Evolutionary conservation across 2,329 filamentous ascomycete species (phyloP), one percentile per base, ranked within the genome.

Genomic region (Salinomyces thailandicus): DNA sequence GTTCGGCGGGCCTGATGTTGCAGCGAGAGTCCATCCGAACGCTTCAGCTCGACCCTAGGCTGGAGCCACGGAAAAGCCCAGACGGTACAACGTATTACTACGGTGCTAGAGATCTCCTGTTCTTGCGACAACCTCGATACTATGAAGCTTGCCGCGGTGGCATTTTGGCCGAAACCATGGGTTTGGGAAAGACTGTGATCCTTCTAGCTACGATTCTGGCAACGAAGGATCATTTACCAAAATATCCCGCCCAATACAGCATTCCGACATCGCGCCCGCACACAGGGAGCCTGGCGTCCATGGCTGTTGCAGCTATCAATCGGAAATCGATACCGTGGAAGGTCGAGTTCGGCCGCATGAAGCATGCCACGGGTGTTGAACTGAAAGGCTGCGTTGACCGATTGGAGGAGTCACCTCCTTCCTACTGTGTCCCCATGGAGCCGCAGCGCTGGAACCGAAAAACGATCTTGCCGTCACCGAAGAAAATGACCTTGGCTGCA

Each of bases 111-210:
- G 71, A 75, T 12, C 73, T 75, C 0, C 65, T 67, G 0, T 71
- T 85, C 32, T 55, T 83, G 0, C 67, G 67, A 22, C 73, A 81
- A n/a, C 78, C 82, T 8, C 70, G 72, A 2, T 73, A 74, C 40
- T 94, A 89, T 48, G 85, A 91, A 30, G 71, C 76, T 17, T 72
- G 79, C 4, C 69, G 72, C 39, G 86, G 87, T 20, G 89, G 86
- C 2, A 81, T 89, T 11, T 62, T 86, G 11, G 81, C 82, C 0
- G 84, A 91, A 53, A 79, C 83, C 45, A 87, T 87, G 82, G 81
- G 80, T 5, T 37, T 62, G 31, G 87, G 89, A 0, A 96, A 95
- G 63, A 95, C 89, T 0, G 62, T 95, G 17, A 93, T 95, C 8
- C 89, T 82, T 45, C 62, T 96, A 2, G 58, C 68, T 4, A 51